Base-by-base conservation (phyloP, 1,284 basidiomycete genomes). In the Lignosus rhinocerotis region DNA sequence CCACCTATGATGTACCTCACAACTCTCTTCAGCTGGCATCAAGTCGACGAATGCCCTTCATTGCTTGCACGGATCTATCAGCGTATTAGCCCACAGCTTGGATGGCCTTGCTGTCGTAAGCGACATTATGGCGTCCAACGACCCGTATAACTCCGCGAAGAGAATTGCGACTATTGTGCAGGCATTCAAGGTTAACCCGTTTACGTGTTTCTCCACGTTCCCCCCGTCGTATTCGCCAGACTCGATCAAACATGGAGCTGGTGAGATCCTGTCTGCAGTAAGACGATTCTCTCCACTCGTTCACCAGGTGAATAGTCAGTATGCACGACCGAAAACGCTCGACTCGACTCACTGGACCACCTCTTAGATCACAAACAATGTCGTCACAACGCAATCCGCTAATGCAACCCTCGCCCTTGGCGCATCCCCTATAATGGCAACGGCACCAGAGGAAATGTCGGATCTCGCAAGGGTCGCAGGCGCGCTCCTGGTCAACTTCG, bases 391-490 rank as follows among this genome's bases (percentile, higher is more conserved):
- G 34, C 93, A 96, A 76, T 93, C 90, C 2, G 94, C 95, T 17
- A 98, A 98, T 72, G 84, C 92, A 1, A 96, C 95, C 0, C 81
- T 98, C 9, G 93, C 94, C 0, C 73, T 98, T 6, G 91, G 92
- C 34, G 93, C 88, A 12, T 94, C 92, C 53, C 96, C 96, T 1
- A 96, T 98, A 71, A 98, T 98, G 95, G 91, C 93, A 6, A 89
- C 89, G 32, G 86, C 89, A 36, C 82, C 88, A 0, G 78, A 84
- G 61, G 96, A 98, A 72, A 94, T 94, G 77, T 81, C 84, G 30
- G 93, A 96, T 63, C 80, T 98, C 14, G 82, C 86, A 52, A 77
- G 78, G 14, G 82, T 88, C 30, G 84, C 84, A 43, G 85, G 86
- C 8, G 86, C 86, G 0, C 78, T 97, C 6, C 80, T 98, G 10